Percentiles rank a stretch among this genome's conserved stretches.
These are phyloP conservation scores for Lippia alba DNA, from an alignment of 305 asterid genomes.

Conservation along the genomic window DNA sequence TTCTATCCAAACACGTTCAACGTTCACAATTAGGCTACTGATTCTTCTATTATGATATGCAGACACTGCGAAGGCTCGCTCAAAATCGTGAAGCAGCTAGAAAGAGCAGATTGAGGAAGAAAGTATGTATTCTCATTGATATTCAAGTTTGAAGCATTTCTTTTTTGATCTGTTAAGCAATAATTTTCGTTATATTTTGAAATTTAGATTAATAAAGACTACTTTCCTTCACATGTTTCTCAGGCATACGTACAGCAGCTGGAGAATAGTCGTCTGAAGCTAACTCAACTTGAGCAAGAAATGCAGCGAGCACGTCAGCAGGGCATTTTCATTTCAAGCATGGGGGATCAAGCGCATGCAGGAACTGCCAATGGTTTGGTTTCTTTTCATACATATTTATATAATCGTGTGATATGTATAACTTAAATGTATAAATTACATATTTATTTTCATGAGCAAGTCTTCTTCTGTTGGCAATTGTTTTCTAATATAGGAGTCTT, in stretches of 20 bases:
- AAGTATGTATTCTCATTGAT: slow-evolving; percentile 53
- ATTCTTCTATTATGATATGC: slow-evolving; percentile 35
- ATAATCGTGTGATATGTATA: background rate
- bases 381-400: background rate
- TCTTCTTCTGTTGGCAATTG: too few species aligned
- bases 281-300: slow-evolving; percentile 92
- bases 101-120: slow-evolving; percentile 93
- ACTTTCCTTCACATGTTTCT: slow-evolving; percentile 18
- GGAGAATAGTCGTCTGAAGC: slow-evolving; percentile 91
- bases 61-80: slow-evolving; percentile 93
- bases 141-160: slow-evolving; percentile 13
- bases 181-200: background rate
- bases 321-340: slow-evolving; percentile 75
- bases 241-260: slow-evolving; percentile 97
- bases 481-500: too few species aligned
- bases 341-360: slow-evolving; percentile 76
- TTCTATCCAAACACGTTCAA: background rate
- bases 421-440: too few species aligned
- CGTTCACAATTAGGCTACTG: slow-evolving; percentile 23
- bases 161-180: slow-evolving; percentile 5
- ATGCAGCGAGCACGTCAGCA: slow-evolving; percentile 90
- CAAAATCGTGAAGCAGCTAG: slow-evolving; percentile 99
- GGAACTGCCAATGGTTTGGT: slow-evolving; percentile 69
- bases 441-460: too few species aligned
- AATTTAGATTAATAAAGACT: background rate